A percentile compares a stretch with the other conserved stretches of the same genome.
These are phyloP conservation scores for Aspergillus ustus DNA, from an alignment of 2,329 filamentous ascomycete genomes.

Conservation along the genomic window DNA sequence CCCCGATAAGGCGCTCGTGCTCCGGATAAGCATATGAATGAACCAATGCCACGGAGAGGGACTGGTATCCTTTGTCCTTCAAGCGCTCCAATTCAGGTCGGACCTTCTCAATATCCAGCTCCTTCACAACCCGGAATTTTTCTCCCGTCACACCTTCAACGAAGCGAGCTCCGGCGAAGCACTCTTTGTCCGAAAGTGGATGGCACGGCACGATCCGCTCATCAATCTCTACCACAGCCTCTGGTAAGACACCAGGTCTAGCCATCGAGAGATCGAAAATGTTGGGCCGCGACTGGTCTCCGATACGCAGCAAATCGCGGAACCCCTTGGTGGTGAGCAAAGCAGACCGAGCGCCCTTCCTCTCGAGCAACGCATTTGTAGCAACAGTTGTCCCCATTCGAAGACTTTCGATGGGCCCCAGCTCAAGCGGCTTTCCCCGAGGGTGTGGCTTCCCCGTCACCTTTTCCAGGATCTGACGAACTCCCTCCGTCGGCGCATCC, in stretches of 20 bases:
- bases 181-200: constrained; percentile 66
- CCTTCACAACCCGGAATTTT: constrained; percentile 69
- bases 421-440: constrained; percentile 39
- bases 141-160: constrained; percentile 64
- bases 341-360: constrained; percentile 86
- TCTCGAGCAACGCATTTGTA: constrained; percentile 85
- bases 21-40: constrained; percentile 89
- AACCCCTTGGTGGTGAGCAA: constrained; percentile 88
- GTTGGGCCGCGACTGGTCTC: constrained; percentile 84
- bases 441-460: constrained; percentile 42
- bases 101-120: constrained; percentile 59
- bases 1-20: constrained; percentile 80
- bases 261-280: constrained; percentile 89
- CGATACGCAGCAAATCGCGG: constrained; percentile 83
- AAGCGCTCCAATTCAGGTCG: constrained; percentile 68
- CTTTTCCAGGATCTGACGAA: constrained; percentile 69
- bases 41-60: constrained; percentile 85
- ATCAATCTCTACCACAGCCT: constrained; percentile 81
- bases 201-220: constrained; percentile 82
- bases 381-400: constrained; percentile 95
- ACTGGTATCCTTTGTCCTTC: constrained; percentile 71
- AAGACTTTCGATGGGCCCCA: constrained; percentile 57
- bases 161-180: constrained; percentile 67
- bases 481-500: constrained; percentile 72
- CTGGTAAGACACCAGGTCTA: constrained; percentile 84